Percentiles rank a stretch among this genome's conserved stretches.
Evolutionary conservation across 2,329 filamentous ascomycete species (phyloP).

Genomic region (Nemania sp.): DNA sequence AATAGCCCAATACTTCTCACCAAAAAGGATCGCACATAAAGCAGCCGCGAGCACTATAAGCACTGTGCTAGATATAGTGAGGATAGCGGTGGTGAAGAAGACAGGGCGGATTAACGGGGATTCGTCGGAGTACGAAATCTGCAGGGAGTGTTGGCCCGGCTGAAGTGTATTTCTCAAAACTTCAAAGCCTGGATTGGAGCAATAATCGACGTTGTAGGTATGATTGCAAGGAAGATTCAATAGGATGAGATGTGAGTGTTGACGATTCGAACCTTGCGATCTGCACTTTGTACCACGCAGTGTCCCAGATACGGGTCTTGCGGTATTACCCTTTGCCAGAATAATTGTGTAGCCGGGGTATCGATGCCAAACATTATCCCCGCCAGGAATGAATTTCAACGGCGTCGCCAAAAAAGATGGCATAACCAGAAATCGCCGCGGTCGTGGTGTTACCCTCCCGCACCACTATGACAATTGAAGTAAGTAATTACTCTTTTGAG

Average conservation of each 20-base stretch:
- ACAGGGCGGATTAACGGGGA: neutral
- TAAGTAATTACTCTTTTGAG: too few relatives aligned
- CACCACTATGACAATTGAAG: too few relatives aligned
- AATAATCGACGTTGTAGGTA: neutral
- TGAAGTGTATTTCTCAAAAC: neutral
- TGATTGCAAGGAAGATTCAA: neutral
- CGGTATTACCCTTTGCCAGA: neutral
- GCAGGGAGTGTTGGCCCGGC: neutral
- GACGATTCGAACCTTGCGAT: neutral
- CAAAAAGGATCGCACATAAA: neutral
- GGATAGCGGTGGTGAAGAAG: neutral
- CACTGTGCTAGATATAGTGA: neutral
- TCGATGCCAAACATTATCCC: neutral
- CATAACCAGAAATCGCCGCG: neutral
- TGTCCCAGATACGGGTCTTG: neutral
- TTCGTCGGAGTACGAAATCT: neutral
- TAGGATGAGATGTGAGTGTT: neutral
- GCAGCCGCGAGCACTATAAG: neutral
- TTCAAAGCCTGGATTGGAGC: neutral
- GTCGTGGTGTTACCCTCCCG: neutral
- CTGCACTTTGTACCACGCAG: neutral
- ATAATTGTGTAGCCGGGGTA: neutral
- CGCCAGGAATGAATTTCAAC: neutral
- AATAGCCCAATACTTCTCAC: neutral
- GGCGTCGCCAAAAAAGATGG: neutral